Base-by-base conservation (phyloP, 139 green algal genomes). In the Desmodesmus armatus region DNA sequence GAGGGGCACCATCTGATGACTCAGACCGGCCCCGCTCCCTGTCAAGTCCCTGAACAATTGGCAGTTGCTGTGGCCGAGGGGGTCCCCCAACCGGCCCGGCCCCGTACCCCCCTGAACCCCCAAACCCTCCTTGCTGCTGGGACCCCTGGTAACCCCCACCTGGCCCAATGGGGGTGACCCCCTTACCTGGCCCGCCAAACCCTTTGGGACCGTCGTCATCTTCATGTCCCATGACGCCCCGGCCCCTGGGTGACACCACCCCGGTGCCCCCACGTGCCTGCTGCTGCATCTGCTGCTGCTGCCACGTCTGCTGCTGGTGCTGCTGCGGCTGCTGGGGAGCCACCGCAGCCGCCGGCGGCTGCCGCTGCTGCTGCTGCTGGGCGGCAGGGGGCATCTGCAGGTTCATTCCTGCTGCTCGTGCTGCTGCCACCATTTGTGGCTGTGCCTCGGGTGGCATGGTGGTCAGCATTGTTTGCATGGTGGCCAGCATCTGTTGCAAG, bases 151-250 rank as follows among this genome's bases (percentile, higher is more conserved):
- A 41, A 11, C 63, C 63, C 40, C 29, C 7, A 13, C n/a, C 63
- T 72, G 63, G n/a, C 23, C 11, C 69, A 29, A 37, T 65, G 33
- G 17, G 47, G 37, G 21, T 51, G 47, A 75, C 67, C 29, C 47
- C 31, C 40, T 9, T 74, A 35, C 76, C 33, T 40, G 76, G 19
- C 1, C 49, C 76, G 19, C 76, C 76, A 73, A 82, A 82, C 37
- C 76, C 76, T 41, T 23, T 55, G 19, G 76, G 76, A 6, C 55
- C 40, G 27, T 82, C 76, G 19, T 82, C 76, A 44, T 82, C 76
- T 19, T 82, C 76, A 44, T 72, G 53, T 21, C 76, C 40, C 21
- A n/a, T 29, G 37, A 29, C 40, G 71, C 71, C 40, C 41, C 71
- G 40, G 41, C 71, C 43, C 33, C 17, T 43, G 25, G 43, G 3